These are phyloP conservation scores for Fusarium sp. DNA, from an alignment of 2,329 filamentous ascomycete species.

Conservation along the genomic window DNA sequence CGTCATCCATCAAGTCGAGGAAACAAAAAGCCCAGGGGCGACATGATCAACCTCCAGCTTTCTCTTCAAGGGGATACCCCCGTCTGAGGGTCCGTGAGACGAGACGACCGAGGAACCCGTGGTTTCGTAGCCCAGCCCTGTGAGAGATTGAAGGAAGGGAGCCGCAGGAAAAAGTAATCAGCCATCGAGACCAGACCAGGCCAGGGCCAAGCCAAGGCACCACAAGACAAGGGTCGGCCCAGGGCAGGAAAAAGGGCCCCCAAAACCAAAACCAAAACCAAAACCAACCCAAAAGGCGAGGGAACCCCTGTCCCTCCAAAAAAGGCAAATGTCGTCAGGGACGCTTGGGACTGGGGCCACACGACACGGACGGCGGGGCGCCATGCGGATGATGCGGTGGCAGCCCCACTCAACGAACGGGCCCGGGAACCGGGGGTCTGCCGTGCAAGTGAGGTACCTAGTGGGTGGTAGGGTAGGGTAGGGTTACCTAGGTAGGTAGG, in stretches of 20 bases:
- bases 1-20: background rate
- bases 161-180: constrained; percentile 3
- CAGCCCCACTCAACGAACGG: constrained; percentile 26
- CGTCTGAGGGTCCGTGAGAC: background rate
- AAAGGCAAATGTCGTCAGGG: constrained; percentile 16
- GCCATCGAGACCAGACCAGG: background rate
- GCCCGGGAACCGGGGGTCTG: constrained; percentile 28
- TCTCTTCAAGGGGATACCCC: constrained; percentile 3
- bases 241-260: constrained; percentile 2
- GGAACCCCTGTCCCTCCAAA: background rate
- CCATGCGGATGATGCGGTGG: constrained; percentile 27
- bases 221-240: background rate
- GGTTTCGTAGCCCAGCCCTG: constrained; percentile 33
- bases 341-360: constrained; percentile 27
- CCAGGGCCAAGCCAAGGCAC: background rate
- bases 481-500: background rate
- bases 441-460: constrained; percentile 11
- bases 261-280: background rate
- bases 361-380: constrained; percentile 28
- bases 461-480: too few species aligned
- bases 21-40: background rate
- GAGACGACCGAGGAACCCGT: background rate
- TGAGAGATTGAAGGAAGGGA: constrained; percentile 13
- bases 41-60: constrained; percentile 9
- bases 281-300: background rate